A percentile compares a stretch with the other conserved stretches of the same genome.
Evolutionary conservation across 164 flowering plant genomes (phyloP).

Genomic region (Akebia trifoliata): DNA sequence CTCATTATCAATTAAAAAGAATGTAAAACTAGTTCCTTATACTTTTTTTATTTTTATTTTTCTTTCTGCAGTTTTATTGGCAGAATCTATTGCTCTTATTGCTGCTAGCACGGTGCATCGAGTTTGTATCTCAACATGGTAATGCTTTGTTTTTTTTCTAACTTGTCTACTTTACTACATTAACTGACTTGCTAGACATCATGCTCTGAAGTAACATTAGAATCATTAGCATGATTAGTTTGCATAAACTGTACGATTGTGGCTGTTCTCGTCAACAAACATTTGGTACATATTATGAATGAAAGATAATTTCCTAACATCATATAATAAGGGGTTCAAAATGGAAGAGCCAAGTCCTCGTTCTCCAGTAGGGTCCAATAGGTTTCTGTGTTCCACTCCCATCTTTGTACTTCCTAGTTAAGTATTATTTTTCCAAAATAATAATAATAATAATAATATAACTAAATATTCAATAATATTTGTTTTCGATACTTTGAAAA

Average conservation of each 20-base stretch:
- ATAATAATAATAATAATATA: no score
- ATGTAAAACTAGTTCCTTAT: background rate
- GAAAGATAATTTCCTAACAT: no score
- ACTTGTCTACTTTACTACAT: background rate
- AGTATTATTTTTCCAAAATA: no score
- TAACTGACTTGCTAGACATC: background rate
- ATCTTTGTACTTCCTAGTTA: no score
- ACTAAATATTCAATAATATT: no score
- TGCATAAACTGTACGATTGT: background rate
- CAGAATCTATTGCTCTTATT: slow-evolving; percentile 78
- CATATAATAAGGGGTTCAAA: no score
- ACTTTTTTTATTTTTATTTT: slow-evolving; percentile 3
- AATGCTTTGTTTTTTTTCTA: slow-evolving; percentile 16
- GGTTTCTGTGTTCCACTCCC: no score
- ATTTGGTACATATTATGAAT: no score
- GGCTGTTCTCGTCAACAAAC: no score
- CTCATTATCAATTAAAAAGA: background rate
- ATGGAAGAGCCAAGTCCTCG: no score
- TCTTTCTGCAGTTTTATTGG: slow-evolving; percentile 56
- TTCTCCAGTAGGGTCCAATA: no score
- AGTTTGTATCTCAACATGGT: slow-evolving; percentile 96
- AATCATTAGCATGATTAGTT: background rate
- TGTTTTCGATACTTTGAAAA: no score
- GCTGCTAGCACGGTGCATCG: slow-evolving; percentile 95
- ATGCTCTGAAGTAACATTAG: background rate